Evolutionary conservation across 768 basidiomycete species (phyloP), one percentile per base, ranked within the genome.

Genomic region (Lactarius quietus): DNA sequence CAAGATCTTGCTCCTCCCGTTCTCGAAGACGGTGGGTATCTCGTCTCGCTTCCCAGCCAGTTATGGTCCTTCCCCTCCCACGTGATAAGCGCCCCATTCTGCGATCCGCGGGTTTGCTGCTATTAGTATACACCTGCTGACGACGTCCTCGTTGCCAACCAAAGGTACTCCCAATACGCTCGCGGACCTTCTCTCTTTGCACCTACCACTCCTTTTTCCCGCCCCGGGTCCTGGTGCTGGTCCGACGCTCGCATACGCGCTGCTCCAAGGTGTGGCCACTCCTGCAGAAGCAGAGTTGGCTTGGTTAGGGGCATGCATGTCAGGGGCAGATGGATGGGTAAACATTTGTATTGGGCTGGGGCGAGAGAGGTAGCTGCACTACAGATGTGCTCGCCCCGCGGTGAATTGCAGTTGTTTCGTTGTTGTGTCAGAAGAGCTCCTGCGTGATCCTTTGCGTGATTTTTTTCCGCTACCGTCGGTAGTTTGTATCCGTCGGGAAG

Each of bases 241-340:
- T 58, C 61, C 57, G 62, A 68, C 70, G 66, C 81, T 90, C 39
- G 95, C 92, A 15, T 89, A 86, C 70, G 84, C 89, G 0, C 75
- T 97, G 55, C 80, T 95, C 15, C 96, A 98, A 73, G 96, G 97
- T 15, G 86, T 98, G 23, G 76, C 83, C 3, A 77, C 89, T 1
- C 97, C 96, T 1, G 80, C 85, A 9, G 94, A 97, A 35, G 83
- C 93, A 7, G 96, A 98, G 72, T 81, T 98, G 76, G 93, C 89
- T 6, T 97, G 96, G 95, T 75, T 98, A n/a, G 90, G 93, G 12
- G 88, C 92, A 23, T 94, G 93, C 71, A 79, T 98, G 76, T 86
- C 89, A 15, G 95, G 94, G 9, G 93, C 94, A 15, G 97, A 98
- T 72, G 97, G 97, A 6, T 98, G 95, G 95, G 82, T 96, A 33